Conservation (phyloP, 176 grass and related monocot genomes). For the Thinopyrum elongatum region DNA sequence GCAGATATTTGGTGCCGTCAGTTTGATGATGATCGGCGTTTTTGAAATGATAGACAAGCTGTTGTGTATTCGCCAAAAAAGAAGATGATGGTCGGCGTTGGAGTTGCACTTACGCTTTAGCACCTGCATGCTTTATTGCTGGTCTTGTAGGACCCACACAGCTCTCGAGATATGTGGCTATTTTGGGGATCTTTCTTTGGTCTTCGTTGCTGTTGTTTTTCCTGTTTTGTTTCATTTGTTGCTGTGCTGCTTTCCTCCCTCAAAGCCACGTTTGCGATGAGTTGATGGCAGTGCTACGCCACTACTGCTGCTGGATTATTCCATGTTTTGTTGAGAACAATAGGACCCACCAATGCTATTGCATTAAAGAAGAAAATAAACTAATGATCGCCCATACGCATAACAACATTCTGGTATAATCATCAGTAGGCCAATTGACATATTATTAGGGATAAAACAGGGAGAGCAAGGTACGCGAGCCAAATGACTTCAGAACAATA, state of each 20-base stretch:
- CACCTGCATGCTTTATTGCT: no score
- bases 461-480: background rate
- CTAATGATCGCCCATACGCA: background rate
- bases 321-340: no score
- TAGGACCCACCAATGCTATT: no score
- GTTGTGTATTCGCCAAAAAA: no score
- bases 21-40: no score
- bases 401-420: background rate
- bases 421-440: background rate
- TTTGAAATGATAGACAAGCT: no score
- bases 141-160: background rate
- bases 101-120: no score
- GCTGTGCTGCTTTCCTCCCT: no score
- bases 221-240: background rate
- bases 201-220: background rate
- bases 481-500: background rate
- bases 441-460: background rate
- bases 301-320: background rate
- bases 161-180: background rate
- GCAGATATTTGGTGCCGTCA: no score
- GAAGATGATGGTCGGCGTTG: no score
- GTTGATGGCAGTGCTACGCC: background rate
- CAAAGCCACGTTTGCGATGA: background rate
- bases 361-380: background rate
- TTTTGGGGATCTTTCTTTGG: background rate